Evolutionary conservation across 2,329 filamentous ascomycete genomes (phyloP).

Genomic region (Epichloe hybrida): DNA sequence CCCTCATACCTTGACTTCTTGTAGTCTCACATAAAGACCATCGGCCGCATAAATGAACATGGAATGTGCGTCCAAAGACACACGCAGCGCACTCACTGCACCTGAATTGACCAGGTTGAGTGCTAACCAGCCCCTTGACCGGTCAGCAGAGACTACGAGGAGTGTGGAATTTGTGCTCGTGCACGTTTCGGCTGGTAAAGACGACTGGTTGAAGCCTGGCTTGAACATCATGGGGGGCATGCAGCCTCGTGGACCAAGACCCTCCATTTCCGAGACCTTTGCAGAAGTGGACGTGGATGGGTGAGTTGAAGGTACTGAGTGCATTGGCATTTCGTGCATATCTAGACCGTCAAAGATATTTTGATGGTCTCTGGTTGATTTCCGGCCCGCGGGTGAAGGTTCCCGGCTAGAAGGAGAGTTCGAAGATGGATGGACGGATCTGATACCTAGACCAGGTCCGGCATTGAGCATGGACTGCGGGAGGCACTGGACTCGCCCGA

Average conservation of each 20-base stretch:
- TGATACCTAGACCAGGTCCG: not conserved
- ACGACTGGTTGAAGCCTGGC: constrained; percentile 1
- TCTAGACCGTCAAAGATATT: not conserved
- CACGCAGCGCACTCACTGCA: constrained; percentile 2
- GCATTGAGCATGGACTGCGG: not conserved
- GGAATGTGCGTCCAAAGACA: constrained; percentile 3
- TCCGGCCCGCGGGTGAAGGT: too few relatives aligned
- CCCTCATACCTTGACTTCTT: not conserved
- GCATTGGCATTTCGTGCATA: not conserved
- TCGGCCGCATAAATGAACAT: constrained; percentile 4
- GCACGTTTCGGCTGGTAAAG: constrained; percentile 2
- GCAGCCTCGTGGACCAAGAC: constrained; percentile 1
- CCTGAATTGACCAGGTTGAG: constrained; percentile 4
- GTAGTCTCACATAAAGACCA: not conserved
- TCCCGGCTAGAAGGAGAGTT: too few relatives aligned
- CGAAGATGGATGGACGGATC: too few relatives aligned
- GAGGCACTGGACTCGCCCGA: not conserved
- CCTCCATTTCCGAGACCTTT: not conserved
- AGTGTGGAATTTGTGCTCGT: constrained; percentile 1
- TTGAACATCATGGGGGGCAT: constrained; percentile 3
- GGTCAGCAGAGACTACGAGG: not conserved
- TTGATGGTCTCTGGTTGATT: not conserved
- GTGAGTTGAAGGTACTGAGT: not conserved
- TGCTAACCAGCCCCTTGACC: constrained; percentile 1
- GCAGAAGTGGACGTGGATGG: not conserved